Base-by-base conservation (phyloP, 495 filamentous ascomycete species). In the Aspergillus steynii region DNA sequence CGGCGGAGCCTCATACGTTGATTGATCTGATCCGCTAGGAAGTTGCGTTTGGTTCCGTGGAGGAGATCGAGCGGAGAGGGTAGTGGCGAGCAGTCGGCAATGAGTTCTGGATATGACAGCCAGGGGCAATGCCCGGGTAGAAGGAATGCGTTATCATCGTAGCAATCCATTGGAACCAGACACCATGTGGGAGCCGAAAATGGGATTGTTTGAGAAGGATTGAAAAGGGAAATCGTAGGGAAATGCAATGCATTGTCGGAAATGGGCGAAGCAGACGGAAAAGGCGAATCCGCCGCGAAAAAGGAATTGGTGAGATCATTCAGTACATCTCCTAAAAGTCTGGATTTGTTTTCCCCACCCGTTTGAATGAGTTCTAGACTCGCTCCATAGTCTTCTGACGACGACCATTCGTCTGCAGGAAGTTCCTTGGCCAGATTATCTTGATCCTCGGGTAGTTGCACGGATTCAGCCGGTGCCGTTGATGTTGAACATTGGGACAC, bases 1-100 rank as follows among this genome's bases (percentile, higher is more conserved):
- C 42, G 47, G 20, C 55, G 56, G 10, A 20, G 50, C 8, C 60
- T 55, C 25, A 65, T 49, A 29, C 25, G 7, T 12, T 49, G 20
- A 14, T 65, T 50, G 52, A 65, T 65, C 10, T 56, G 12, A 29
- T 62, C 56, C 3, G 63, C 63, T 2, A 65, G 46, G 10, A 29
- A 62, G 47, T 65, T 65, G 28, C 55, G 56, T 10, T 60, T 60
- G 14, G 63, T 59, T 5, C 63, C 63, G 53, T 65, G 53, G 1
- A 65, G 60, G 20, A 65, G 52, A 20, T 61, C 62, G 8, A 65
- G 50, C n/a, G 62, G 62, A 8, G 62, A 61, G 9, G 62, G 62
- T 26, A 53, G 5, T 6, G 28, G n/a, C 20, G 61, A 37, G 8
- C 56, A 59, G 20, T 34, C 14, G 20, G 56, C 32, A 8, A 63